Percentiles rank a stretch among this genome's conserved stretches.
These are phyloP conservation scores for Termitomyces sp. DNA, from an alignment of 768 basidiomycete species.

Conservation along the genomic window DNA sequence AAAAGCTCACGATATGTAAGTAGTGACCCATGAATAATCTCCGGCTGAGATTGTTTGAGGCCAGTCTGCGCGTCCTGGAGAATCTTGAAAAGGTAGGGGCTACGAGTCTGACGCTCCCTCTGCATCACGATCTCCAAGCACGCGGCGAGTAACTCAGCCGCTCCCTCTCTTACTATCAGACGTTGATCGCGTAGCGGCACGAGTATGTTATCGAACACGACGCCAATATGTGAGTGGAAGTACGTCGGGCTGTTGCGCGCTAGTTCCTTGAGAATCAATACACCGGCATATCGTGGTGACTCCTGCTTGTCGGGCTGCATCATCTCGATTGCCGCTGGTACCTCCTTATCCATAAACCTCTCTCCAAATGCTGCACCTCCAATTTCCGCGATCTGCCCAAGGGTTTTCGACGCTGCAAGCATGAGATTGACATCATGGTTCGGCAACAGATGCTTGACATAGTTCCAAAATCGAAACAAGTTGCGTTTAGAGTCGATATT, in stretches of 20 bases:
- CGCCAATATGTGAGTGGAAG: conserved; percentile 84
- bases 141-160: conserved; percentile 89
- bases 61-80: conserved; percentile 85
- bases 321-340: conserved; percentile 78
- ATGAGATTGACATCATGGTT: conserved; percentile 92
- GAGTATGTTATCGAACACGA: conserved; percentile 92
- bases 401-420: conserved; percentile 90
- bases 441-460: conserved; percentile 90
- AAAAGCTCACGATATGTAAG: conserved; percentile 90
- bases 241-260: conserved; percentile 85
- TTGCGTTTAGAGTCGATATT: conserved; percentile 78
- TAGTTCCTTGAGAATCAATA: conserved; percentile 91
- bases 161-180: conserved; percentile 88
- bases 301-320: conserved; percentile 82
- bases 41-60: conserved; percentile 75
- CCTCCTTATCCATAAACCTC: conserved; percentile 86
- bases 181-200: conserved; percentile 86
- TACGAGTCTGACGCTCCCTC: conserved; percentile 66
- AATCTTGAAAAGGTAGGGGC: conserved; percentile 74
- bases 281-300: conserved; percentile 87
- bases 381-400: conserved; percentile 83
- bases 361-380: conserved; percentile 85
- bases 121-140: conserved; percentile 85
- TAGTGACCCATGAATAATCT: conserved; percentile 90
- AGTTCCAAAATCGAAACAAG: conserved; percentile 87